A percentile compares a stretch with the other conserved stretches of the same genome.
Conservation (phyloP, 202 grass and related monocot genomes). For the Setaria viridis region DNA sequence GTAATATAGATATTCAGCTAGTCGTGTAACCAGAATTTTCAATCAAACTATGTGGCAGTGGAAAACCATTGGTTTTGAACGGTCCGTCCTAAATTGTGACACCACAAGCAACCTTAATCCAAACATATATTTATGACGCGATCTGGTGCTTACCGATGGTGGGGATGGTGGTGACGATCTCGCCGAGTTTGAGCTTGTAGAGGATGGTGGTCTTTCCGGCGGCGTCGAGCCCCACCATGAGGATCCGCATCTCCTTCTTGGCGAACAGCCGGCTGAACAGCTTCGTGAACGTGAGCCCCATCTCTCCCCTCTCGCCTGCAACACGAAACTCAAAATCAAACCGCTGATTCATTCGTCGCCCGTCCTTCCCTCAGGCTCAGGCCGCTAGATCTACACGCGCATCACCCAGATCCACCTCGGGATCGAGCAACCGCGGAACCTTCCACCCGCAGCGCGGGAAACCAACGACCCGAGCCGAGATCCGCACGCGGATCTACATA, state of each 20-base stretch:
- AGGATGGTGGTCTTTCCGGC: conserved; percentile 98
- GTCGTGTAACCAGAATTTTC: neutral
- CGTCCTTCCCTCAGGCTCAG: neutral
- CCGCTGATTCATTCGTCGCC: neutral
- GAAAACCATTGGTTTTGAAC: neutral
- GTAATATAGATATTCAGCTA: neutral
- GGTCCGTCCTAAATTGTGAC: neutral
- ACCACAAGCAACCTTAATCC: neutral
- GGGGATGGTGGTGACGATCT: conserved; percentile 96
- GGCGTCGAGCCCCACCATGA: conserved; percentile 94
- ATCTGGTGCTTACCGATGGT: conserved; percentile 71
- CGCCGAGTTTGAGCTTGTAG: conserved; percentile 98
- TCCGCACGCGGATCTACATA: conserved; percentile 14
- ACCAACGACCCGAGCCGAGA: conserved; percentile 21
- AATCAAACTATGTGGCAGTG: neutral
- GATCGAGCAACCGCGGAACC: conserved; percentile 31
- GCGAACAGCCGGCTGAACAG: conserved; percentile 91
- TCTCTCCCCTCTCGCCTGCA: conserved; percentile 59
- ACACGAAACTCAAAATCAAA: conserved; percentile 15
- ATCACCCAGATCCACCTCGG: conserved; percentile 36
- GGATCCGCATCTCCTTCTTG: conserved; percentile 98
- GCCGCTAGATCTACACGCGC: conserved; percentile 40
- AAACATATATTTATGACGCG: neutral
- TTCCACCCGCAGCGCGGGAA: neutral
- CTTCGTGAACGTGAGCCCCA: conserved; percentile 98